phyloP scores from a whole-genome alignment of 495 filamentous ascomycete genomes.

The Annulohypoxylon stygium region DNA sequence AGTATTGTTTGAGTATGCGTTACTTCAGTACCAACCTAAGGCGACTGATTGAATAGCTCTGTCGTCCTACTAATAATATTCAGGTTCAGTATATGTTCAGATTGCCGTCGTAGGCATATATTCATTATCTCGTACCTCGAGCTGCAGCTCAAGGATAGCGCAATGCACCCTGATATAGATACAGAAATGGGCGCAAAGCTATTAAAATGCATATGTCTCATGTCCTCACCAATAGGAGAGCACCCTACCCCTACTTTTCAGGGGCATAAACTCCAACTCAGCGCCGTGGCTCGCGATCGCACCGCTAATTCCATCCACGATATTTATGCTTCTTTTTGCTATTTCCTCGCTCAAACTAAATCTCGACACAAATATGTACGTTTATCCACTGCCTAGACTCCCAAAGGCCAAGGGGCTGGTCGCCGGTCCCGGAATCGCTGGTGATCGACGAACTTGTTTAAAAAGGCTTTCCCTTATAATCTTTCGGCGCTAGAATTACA shows the following conservation, averaged over 20 bases:
- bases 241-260: neutral
- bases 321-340: neutral
- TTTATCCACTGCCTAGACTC: neutral
- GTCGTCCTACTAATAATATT: neutral
- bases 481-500: slow-evolving; percentile 67
- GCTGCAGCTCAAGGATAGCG: neutral
- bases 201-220: neutral
- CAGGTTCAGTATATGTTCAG: neutral
- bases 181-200: slow-evolving; percentile 9
- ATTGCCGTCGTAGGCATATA: slow-evolving; percentile 12
- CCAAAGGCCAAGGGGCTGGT: neutral
- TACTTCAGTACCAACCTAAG: neutral
- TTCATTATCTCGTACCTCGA: neutral
- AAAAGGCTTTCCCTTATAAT: slow-evolving; percentile 60
- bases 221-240: neutral
- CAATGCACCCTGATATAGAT: slow-evolving; percentile 1
- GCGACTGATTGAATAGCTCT: neutral
- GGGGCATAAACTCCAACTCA: neutral
- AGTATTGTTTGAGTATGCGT: neutral
- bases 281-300: neutral
- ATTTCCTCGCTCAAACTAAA: neutral
- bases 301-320: neutral
- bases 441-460: neutral
- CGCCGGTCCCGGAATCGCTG: neutral
- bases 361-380: neutral